Conservation (phyloP, 306 rosid genomes). For the Lotus japonicus region DNA sequence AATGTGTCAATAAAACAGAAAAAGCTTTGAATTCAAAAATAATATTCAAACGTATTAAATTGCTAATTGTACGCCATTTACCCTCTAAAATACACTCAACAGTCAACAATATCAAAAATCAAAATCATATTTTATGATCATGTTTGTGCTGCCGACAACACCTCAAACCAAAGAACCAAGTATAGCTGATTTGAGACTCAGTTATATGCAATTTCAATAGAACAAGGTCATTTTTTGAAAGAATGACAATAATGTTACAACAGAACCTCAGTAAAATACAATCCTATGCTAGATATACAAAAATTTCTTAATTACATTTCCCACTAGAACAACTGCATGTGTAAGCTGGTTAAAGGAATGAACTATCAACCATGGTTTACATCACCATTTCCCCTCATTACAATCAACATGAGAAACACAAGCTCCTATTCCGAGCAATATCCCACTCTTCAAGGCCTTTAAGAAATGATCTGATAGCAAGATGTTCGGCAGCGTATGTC, state of each 20-base stretch:
- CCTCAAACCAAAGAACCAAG: too few relatives aligned
- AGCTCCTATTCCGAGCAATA: constrained; percentile 36
- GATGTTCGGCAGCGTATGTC: constrained; percentile 92
- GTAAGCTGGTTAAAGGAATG: constrained; percentile 11
- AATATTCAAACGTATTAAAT: too few relatives aligned
- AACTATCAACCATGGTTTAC: constrained; percentile 20
- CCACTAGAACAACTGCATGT: constrained; percentile 7
- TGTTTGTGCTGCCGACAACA: too few relatives aligned
- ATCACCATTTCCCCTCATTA: neutral
- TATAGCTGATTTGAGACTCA: neutral
- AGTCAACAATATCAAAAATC: too few relatives aligned
- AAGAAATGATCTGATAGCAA: constrained; percentile 70
- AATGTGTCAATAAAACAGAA: too few relatives aligned
- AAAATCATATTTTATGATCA: too few relatives aligned
- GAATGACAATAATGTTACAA: constrained; percentile 40
- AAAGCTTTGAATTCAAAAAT: too few relatives aligned
- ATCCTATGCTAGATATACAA: constrained; percentile 21
- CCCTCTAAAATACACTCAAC: too few relatives aligned
- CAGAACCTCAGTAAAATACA: constrained; percentile 9
- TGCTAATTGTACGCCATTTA: too few relatives aligned
- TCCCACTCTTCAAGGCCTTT: constrained; percentile 77
- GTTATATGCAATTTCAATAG: neutral
- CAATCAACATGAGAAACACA: constrained; percentile 53
- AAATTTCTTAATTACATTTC: constrained; percentile 25
- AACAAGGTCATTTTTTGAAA: neutral